A percentile compares a stretch with the other conserved stretches of the same genome.
Conservation (phyloP, 1,139 yeast species). For the Lodderomyces oxycetoniae region DNA sequence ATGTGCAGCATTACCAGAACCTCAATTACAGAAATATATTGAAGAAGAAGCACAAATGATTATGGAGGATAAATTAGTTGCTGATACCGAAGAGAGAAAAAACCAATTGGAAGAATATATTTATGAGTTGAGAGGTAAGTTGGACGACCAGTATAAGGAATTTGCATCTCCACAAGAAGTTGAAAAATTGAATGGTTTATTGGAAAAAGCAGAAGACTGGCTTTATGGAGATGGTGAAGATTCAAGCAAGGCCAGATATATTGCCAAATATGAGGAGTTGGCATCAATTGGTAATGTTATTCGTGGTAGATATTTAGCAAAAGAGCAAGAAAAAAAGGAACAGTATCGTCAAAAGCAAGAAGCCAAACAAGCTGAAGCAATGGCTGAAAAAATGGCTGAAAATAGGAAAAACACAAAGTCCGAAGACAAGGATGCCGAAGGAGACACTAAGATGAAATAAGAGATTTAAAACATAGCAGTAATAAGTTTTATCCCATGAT, state of each 20-base stretch:
- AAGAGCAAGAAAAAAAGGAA: slow-evolving; percentile 94
- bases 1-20: slow-evolving; percentile 63
- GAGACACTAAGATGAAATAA: slow-evolving; percentile 39
- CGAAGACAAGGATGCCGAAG: slow-evolving; percentile 37
- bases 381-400: slow-evolving; percentile 89
- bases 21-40: slow-evolving; percentile 53
- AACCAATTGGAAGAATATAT: slow-evolving; percentile 98
- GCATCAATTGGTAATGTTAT: slow-evolving; percentile 92
- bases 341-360: slow-evolving; percentile 84
- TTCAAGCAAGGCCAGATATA: slow-evolving; percentile 91
- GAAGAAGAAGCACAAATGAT: slow-evolving; percentile 84
- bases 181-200: slow-evolving; percentile 65
- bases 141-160: slow-evolving; percentile 84
- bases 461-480: too few relatives aligned
- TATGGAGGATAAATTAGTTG: slow-evolving; percentile 91
- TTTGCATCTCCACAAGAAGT: slow-evolving; percentile 92
- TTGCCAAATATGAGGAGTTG: slow-evolving; percentile 97
- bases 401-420: slow-evolving; percentile 46
- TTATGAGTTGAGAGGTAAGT: slow-evolving; percentile 94
- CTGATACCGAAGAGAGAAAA: slow-evolving; percentile 98
- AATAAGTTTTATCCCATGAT: too few relatives aligned
- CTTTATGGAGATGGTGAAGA: slow-evolving; percentile 96
- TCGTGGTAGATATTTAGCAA: slow-evolving; percentile 90
- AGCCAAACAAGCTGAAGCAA: slow-evolving; percentile 78
- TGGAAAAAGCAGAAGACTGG: slow-evolving; percentile 94